These are phyloP conservation scores for Micractinium sp. DNA, from an alignment of 139 green algal genomes.

Conservation along the genomic window DNA sequence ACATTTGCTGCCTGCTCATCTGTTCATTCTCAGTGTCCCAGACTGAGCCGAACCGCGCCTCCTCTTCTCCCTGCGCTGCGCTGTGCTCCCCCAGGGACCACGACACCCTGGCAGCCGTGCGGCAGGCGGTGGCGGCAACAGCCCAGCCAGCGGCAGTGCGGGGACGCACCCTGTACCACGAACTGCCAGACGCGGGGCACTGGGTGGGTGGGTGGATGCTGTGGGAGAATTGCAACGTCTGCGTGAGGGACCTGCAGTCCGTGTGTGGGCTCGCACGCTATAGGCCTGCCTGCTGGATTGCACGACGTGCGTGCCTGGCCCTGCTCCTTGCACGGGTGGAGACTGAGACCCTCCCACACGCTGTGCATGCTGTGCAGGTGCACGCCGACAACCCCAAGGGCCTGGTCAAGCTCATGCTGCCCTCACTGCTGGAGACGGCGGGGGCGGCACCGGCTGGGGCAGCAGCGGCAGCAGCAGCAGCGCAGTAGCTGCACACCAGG, in stretches of 20 bases:
- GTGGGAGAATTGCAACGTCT: not conserved
- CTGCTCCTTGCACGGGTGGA: not conserved
- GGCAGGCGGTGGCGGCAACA: constrained; percentile 1
- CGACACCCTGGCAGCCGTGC: constrained; percentile 35
- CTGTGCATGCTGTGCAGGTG: constrained; percentile 34
- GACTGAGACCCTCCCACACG: no score
- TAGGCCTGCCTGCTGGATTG: no score
- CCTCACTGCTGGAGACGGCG: constrained; percentile 20
- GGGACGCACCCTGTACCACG: constrained; percentile 44
- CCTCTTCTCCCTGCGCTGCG: not conserved
- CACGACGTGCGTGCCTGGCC: no score
- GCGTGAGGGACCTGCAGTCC: no score
- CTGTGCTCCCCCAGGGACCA: constrained; percentile 4
- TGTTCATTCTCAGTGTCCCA: no score
- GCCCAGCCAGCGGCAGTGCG: not conserved
- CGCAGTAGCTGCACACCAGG: no score
- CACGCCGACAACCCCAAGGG: constrained; percentile 80
- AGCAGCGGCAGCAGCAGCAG: no score
- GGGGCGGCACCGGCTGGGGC: not conserved
- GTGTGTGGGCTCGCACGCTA: no score
- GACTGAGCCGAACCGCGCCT: not conserved
- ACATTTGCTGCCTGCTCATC: not conserved
- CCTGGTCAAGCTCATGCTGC: constrained; percentile 58
- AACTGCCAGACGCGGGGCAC: constrained; percentile 73
- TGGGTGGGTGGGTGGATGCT: constrained; percentile 49